These are phyloP conservation scores for Cryptosporidium viatorum DNA, from an alignment of 169 alveolate genomes.

Conservation along the genomic window DNA sequence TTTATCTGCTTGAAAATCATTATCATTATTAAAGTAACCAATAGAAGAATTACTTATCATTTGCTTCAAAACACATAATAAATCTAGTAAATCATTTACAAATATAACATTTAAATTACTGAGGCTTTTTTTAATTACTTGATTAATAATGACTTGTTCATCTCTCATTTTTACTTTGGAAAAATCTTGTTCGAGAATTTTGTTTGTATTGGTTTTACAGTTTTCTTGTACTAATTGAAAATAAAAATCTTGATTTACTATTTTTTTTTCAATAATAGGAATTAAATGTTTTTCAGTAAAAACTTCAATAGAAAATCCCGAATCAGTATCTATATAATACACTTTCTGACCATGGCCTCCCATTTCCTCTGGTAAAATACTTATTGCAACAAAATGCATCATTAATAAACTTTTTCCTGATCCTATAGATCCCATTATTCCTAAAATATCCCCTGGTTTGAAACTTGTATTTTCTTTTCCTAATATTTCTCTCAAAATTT, in stretches of 20 bases:
- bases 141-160: neutral
- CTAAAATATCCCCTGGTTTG: conserved; percentile 54
- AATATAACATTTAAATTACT: conserved; percentile 13
- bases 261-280: conserved; percentile 40
- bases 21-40: neutral
- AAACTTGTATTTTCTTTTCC: conserved; percentile 15
- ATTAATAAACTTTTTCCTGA: conserved; percentile 41
- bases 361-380: conserved; percentile 34
- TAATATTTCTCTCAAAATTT: conserved; percentile 15
- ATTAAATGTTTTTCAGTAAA: conserved; percentile 41
- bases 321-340: conserved; percentile 38
- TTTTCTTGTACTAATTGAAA: neutral
- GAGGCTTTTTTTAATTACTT: neutral
- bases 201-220: neutral
- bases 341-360: conserved; percentile 38
- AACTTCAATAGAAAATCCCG: conserved; percentile 30
- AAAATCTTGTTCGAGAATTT: neutral
- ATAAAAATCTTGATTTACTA: neutral
- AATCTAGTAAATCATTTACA: conserved; percentile 24
- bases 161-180: neutral
- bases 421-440: conserved; percentile 26
- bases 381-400: conserved; percentile 10
- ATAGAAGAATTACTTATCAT: neutral
- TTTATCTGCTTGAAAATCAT: neutral
- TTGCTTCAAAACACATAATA: conserved; percentile 21